Conservation (phyloP, 192 early-diverging fungal genomes). For the Obelidium mucronatum region DNA sequence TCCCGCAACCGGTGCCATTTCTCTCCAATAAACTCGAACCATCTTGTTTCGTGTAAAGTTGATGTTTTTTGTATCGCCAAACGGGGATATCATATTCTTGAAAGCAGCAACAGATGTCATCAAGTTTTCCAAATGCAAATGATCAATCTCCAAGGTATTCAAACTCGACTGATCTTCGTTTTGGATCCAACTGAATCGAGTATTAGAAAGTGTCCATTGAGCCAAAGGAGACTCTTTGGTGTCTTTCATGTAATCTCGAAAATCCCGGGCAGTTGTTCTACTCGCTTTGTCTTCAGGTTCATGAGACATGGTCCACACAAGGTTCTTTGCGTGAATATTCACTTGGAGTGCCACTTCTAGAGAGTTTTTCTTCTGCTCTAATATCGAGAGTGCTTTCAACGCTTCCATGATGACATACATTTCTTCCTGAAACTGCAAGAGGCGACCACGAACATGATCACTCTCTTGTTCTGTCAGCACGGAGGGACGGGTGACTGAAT, state of each 20-base stretch:
- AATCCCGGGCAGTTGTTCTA: not conserved
- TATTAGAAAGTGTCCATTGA: slow-evolving; percentile 70
- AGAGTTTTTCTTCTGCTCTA: slow-evolving; percentile 61
- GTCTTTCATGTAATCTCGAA: slow-evolving; percentile 63
- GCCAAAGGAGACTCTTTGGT: slow-evolving; percentile 70
- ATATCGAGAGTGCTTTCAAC: slow-evolving; percentile 59
- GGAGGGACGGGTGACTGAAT: not conserved
- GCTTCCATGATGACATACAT: slow-evolving; percentile 77
- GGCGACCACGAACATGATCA: slow-evolving; percentile 39
- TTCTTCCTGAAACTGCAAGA: slow-evolving; percentile 63
- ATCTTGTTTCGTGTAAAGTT: slow-evolving; percentile 88
- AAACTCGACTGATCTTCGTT: slow-evolving; percentile 83
- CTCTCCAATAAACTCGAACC: slow-evolving; percentile 80
- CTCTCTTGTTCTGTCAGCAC: not conserved
- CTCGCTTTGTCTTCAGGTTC: slow-evolving; percentile 1
- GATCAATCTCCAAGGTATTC: slow-evolving; percentile 79
- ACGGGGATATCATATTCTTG: slow-evolving; percentile 52
- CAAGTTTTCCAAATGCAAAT: slow-evolving; percentile 72
- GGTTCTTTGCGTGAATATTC: slow-evolving; percentile 58
- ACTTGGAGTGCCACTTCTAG: slow-evolving; percentile 67
- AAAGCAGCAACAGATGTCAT: slow-evolving; percentile 25
- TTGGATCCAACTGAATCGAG: slow-evolving; percentile 74
- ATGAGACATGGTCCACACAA: slow-evolving; percentile 79
- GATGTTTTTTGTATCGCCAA: slow-evolving; percentile 54
- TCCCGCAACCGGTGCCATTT: slow-evolving; percentile 88